Evolutionary conservation across 495 filamentous ascomycete genomes (phyloP).

Genomic region (Aspergillus incahuasiensis): DNA sequence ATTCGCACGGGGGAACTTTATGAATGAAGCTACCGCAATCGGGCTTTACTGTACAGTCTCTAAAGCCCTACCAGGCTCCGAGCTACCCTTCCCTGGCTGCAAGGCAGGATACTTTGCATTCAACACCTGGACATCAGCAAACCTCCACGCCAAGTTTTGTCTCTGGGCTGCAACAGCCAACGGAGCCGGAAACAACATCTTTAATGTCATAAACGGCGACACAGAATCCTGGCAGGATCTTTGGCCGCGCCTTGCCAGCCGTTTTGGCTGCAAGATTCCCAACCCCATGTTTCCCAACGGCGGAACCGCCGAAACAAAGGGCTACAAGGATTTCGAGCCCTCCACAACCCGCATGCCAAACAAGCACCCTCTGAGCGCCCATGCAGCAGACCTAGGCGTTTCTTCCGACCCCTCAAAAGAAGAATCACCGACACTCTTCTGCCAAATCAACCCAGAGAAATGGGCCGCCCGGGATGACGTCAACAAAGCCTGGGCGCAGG

Average conservation of each 20-base stretch:
- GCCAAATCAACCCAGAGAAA: conserved; percentile 46
- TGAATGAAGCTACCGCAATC: conserved; percentile 49
- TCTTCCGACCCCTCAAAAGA: conserved; percentile 21
- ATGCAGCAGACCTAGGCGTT: conserved; percentile 31
- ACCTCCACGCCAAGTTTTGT: conserved; percentile 49
- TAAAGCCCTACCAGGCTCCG: conserved; percentile 41
- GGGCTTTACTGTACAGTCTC: conserved; percentile 48
- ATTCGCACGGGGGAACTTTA: conserved; percentile 45
- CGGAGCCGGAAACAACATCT: conserved; percentile 44
- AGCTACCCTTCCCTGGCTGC: conserved; percentile 45
- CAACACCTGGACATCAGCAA: conserved; percentile 48
- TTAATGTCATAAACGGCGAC: conserved; percentile 55
- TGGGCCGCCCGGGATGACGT: conserved; percentile 50
- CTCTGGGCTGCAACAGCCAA: conserved; percentile 47
- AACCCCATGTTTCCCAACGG: conserved; percentile 40
- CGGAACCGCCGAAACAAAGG: background rate
- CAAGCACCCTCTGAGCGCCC: conserved; percentile 36
- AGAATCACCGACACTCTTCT: conserved; percentile 27
- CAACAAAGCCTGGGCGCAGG: conserved; percentile 40
- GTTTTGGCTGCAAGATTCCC: conserved; percentile 43
- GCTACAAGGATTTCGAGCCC: conserved; percentile 9
- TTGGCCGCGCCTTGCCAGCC: conserved; percentile 49
- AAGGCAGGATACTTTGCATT: conserved; percentile 45
- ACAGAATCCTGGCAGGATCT: conserved; percentile 49
- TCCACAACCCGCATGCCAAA: conserved; percentile 17